Conservation (phyloP, 306 rosid species). For the Vigna unguiculata region DNA sequence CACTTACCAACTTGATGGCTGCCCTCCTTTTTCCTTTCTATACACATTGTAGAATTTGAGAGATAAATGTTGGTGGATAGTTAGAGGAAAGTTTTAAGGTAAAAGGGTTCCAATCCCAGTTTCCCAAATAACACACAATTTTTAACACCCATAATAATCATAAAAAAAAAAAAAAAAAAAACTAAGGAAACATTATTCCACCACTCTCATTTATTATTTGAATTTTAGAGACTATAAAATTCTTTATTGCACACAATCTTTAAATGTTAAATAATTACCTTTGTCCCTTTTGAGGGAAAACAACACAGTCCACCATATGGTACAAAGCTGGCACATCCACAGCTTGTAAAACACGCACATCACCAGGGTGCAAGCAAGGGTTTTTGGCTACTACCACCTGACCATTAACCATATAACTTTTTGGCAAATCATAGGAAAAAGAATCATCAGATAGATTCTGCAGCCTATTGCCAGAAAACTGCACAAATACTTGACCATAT, state of each 20-base stretch:
- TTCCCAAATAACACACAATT: neutral
- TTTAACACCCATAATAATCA: neutral
- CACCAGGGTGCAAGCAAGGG: conserved; percentile 88
- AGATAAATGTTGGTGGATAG: neutral
- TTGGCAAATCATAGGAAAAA: conserved; percentile 12
- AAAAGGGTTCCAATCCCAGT: neutral
- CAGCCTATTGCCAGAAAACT: conserved; percentile 51
- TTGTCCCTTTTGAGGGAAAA: conserved; percentile 74
- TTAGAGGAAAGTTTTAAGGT: neutral
- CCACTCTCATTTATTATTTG: too few relatives aligned
- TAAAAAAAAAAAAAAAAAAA: too few relatives aligned
- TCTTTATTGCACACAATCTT: too few relatives aligned
- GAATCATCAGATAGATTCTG: conserved; percentile 43
- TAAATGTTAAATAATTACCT: conserved; percentile 47
- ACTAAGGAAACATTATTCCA: too few relatives aligned
- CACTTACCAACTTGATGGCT: neutral
- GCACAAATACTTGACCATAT: conserved; percentile 88
- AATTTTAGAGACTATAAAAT: too few relatives aligned
- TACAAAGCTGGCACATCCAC: conserved; percentile 70
- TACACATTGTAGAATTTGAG: neutral
- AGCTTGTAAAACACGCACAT: conserved; percentile 79
- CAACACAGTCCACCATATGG: conserved; percentile 88
- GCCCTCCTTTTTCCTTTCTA: neutral
- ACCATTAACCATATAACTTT: conserved; percentile 34
- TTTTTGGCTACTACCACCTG: conserved; percentile 78